Conservation (phyloP, 176 grass and related monocot genomes). For the Calamus simplicifolius region DNA sequence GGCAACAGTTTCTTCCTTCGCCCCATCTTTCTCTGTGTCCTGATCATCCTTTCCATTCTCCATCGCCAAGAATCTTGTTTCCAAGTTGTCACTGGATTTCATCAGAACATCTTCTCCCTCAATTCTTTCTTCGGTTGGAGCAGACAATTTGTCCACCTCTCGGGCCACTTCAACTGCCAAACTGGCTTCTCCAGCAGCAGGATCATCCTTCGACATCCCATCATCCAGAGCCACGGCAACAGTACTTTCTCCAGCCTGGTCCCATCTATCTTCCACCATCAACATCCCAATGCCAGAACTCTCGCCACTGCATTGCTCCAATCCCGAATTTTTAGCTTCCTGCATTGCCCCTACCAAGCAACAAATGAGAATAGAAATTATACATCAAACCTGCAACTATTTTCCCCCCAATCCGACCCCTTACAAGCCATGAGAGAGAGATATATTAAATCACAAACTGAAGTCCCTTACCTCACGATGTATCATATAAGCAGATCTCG, state of each 20-base stretch:
- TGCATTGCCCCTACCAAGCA: constrained; percentile 48
- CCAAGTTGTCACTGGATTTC: not conserved
- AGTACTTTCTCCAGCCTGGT: not conserved
- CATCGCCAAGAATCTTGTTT: not conserved
- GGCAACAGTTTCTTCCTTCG: not conserved
- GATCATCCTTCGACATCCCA: not conserved
- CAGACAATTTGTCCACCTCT: not conserved
- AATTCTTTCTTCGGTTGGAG: not conserved
- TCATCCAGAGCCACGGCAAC: not conserved
- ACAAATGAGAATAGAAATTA: constrained; percentile 33
- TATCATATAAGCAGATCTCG: not conserved
- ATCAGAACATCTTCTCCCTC: not conserved
- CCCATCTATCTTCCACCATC: not conserved
- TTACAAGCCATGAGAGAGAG: constrained; percentile 18
- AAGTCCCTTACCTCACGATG: constrained; percentile 13
- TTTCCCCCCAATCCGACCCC: constrained; percentile 1
- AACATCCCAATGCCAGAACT: not conserved
- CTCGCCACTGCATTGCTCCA: constrained; percentile 43
- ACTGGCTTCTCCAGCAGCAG: not conserved
- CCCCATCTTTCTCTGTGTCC: constrained; percentile 3
- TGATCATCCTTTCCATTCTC: not conserved
- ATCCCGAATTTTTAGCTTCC: constrained; percentile 38
- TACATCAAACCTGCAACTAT: constrained; percentile 3
- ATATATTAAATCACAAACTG: constrained; percentile 10
- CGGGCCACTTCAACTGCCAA: not conserved